Base-by-base conservation (phyloP, 805 yeast genomes). In the Kuraishia ogatae region DNA sequence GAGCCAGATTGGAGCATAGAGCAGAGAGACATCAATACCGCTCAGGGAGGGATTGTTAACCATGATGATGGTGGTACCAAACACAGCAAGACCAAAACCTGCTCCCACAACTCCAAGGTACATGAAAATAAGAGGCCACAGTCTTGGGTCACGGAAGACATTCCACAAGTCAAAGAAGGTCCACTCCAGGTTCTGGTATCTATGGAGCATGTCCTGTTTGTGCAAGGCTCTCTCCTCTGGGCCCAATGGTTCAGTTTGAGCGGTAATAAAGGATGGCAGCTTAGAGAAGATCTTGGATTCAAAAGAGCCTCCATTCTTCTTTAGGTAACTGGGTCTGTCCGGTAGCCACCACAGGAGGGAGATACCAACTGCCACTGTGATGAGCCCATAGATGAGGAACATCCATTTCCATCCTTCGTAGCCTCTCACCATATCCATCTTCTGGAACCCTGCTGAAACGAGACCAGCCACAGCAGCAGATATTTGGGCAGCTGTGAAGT, bases 61-160 rank as follows among this genome's bases (percentile, higher is more conserved):
- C 52, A 76, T 69, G 62, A 89, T 85, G 60, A 89, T 80, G 8
- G 93, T 83, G 2, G 96, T 84, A 4, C 92, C 96, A 69, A 86
- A 89, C 21, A 85, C 93, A 35, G 91, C 91, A 52, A 89, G 72
- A 35, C 96, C 97, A 63, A 79, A 84, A 1, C 97, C 97, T n/a
- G 89, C 82, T 51, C 96, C 97, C 24, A 89, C 96, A 21, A 87
- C 96, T 20, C 96, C 97, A 66, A 89, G 90, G 70, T 89, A 89
- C 96, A 89, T 89, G 71, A 89, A 74, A 50, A 88, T 74, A 57
- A 90, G 69, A 1, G 96, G 94, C 92, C 92, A 89, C 48, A 85
- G 74, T 59, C 94, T 76, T 50, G 77, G 63, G 65, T 90, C 96
- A 35, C 74, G 62, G 22, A 87, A 60, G 48, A 89, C 78, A 8